Evolutionary conservation across 2,329 filamentous ascomycete species (phyloP), one percentile per base, ranked within the genome.

Genomic region (Eurotiales sp.): DNA sequence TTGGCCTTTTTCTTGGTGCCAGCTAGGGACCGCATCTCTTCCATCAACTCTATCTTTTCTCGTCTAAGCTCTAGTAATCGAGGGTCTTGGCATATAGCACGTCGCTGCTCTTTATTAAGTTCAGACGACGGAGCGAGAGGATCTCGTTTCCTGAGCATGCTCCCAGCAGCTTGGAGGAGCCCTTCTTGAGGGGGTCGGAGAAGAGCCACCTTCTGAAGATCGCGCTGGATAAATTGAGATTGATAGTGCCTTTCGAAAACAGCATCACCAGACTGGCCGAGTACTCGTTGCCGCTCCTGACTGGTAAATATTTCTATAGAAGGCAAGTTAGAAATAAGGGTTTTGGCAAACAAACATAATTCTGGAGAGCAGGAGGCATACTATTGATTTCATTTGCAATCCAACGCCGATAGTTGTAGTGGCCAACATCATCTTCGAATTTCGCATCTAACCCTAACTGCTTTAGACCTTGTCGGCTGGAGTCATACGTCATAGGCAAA

Each of bases 171-270:
- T 8, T 51, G 51, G 15, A 63, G 10, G 4, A 65, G 42, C 53
- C 55, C 55, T 40, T 65, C 58, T 54, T 65, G 34, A 46, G 60
- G 40, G 3, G 54, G 59, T 49, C 50, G 51, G 52, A 65, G 60
- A 50, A 64, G 61, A 32, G 64, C 55, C 8, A 64, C 46, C 61
- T 62, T 19, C 34, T 65, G 42, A 39, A 64, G 59, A 55, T 64
- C 56, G 15, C 57, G 51, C 14, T 25, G 11, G 48, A 64, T 61
- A 45, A 62, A 65, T 34, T 64, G 30, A 46, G 51, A 61, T 51
- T 65, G 46, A 36, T 65, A 64, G 43, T 64, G 43, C 37, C 52
- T 64, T 58, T 65, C 46, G n/a, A 64, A 63, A 39, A 63, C 55
- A 1, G 49, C 47, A 41, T 61, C 42, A 17, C 59, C 54, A 2